These are phyloP conservation scores for Salvia splendens DNA, from an alignment of 257 asterid species.

Conservation along the genomic window DNA sequence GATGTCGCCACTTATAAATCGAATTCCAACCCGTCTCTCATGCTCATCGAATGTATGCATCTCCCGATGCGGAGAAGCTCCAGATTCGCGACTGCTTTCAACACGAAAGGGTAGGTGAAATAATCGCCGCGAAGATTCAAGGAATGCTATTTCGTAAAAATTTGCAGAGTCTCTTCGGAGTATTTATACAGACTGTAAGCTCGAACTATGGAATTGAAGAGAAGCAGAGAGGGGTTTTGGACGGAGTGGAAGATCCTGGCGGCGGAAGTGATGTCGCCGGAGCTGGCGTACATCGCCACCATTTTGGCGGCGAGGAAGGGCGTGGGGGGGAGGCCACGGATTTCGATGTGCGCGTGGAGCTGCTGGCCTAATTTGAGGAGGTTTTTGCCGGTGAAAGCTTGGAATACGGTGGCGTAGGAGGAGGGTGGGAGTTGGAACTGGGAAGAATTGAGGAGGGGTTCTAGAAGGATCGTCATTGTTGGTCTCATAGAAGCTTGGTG, in stretches of 20 bases:
- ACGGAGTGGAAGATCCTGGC: conserved; percentile 44
- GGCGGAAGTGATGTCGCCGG: conserved; percentile 74
- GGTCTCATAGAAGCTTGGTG: conserved; percentile 34
- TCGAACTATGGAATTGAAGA: conserved; percentile 75
- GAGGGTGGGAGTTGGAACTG: conserved; percentile 40
- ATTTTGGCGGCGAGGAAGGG: conserved; percentile 70
- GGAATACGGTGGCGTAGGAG: conserved; percentile 60
- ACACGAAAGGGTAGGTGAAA: conserved; percentile 81
- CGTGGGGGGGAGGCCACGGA: conserved; percentile 54
- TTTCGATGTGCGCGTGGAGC: conserved; percentile 64
- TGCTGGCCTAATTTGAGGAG: conserved; percentile 68
- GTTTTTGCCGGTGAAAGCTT: conserved; percentile 58
- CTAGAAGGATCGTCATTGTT: conserved; percentile 43
- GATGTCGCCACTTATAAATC: conserved; percentile 73
- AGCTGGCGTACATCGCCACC: conserved; percentile 96
- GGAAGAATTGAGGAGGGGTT: conserved; percentile 40
- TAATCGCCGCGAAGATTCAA: conserved; percentile 60
- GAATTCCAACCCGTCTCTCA: conserved; percentile 57
- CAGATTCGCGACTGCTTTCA: conserved; percentile 61
- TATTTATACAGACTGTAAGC: conserved; percentile 55
- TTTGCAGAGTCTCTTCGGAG: conserved; percentile 36
- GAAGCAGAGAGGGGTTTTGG: conserved; percentile 42
- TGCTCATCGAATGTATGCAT: conserved; percentile 54
- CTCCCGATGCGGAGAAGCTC: conserved; percentile 40
- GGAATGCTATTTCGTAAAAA: conserved; percentile 46